Base-by-base conservation (phyloP, 2,329 filamentous ascomycete genomes). In the Verticillium albo-atrum region DNA sequence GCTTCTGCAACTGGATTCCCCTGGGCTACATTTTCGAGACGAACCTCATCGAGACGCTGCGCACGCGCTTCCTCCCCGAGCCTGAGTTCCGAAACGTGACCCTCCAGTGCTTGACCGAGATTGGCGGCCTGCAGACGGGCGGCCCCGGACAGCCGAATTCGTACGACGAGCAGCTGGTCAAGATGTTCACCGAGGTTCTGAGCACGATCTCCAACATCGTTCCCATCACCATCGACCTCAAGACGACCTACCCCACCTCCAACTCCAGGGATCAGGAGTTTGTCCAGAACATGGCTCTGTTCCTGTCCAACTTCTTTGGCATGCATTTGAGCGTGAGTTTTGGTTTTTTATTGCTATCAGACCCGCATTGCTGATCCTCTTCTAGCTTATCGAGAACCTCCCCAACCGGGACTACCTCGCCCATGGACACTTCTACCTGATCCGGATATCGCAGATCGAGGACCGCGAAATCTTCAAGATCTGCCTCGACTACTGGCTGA, bases 391-490 rank as follows among this genome's bases (percentile, higher is more conserved):
- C 66, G 95, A 99, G 77, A 96, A 95, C 68, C 84, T 99, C 26
- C 94, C 95, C 27, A 98, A 98, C 76, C 86, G 89, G 66, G 95
- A 99, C 70, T 99, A 91, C 75, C 88, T 99, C 51, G 91, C 92
- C 1, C 95, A 99, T 71, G 94, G 92, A 20, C 95, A 99, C 76
- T 98, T 96, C 76, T 99, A 99, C 75, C 87, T 99, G 15, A 97
- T 99, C 70, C 89, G 94, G 63, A 97, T 99, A 74, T 97, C 93
- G 54, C 93, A 99, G 77, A 99, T 99, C 66, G 95, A 99, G 67
- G 96, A 99, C 71, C 89, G 95, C 58, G 95, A 99, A 74, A 97
- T 99, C 65, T 99, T 99, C 86, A 99, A 99, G 83, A 99, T 99
- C 70, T 96, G 91, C 72, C 81, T 99, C 63, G 96, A 99, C 74